phyloP scores from a whole-genome alignment of 108 stramenopile genomes.

The Hondaea fermentalgiana region DNA sequence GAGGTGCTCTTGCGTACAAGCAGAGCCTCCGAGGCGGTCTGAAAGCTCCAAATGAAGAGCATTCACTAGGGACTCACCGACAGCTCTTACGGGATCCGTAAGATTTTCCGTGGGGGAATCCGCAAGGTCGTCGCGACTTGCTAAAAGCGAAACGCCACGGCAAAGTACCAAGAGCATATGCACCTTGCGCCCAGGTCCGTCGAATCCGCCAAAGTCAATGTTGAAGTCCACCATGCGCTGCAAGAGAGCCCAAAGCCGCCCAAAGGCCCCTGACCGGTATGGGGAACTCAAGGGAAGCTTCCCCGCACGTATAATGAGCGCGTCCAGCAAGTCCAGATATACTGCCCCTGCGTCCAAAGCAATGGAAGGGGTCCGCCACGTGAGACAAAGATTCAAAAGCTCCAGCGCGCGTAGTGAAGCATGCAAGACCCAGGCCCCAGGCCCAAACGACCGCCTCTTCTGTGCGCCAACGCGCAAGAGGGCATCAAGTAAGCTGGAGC shows the following conservation, averaged over 20 bases:
- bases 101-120: too few species aligned
- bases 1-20: too few species aligned
- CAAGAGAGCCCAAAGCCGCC: not conserved
- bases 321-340: not conserved
- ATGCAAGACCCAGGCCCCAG: not conserved
- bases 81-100: too few species aligned
- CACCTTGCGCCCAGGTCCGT: too few species aligned
- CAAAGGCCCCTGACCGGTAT: too few species aligned
- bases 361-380: not conserved
- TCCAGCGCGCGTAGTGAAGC: not conserved
- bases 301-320: not conserved
- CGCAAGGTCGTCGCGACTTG: too few species aligned
- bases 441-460: not conserved
- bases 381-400: not conserved
- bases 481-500: not conserved
- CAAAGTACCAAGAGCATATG: too few species aligned
- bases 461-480: not conserved
- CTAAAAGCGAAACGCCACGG: too few species aligned
- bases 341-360: not conserved
- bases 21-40: too few species aligned
- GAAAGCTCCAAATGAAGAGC: too few species aligned
- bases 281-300: too few species aligned
- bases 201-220: not conserved
- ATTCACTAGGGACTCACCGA: too few species aligned
- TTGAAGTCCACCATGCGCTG: not conserved